These are phyloP conservation scores for Stephanodiscus minutulus DNA, from an alignment of 108 stramenopile species.

Conservation along the genomic window DNA sequence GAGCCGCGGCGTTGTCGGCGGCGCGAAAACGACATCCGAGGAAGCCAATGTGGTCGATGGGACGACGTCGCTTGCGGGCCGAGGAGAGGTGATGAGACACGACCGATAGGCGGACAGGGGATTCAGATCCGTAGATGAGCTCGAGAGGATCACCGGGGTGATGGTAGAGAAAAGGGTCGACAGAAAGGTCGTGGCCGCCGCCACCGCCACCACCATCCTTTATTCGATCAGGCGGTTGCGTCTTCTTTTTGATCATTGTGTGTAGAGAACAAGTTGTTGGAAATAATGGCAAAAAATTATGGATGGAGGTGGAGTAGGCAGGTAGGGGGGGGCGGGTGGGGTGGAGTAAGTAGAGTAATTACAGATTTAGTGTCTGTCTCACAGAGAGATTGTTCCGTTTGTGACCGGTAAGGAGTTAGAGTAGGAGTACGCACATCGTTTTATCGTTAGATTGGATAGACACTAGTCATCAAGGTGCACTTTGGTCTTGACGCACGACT, in stretches of 20 bases:
- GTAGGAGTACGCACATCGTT: too few species aligned
- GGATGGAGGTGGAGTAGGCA: too few species aligned
- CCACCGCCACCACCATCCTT: background rate
- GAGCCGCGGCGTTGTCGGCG: background rate
- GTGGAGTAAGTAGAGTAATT: too few species aligned
- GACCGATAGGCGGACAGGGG: constrained; percentile 13
- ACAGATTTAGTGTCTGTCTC: too few species aligned
- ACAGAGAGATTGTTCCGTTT: too few species aligned
- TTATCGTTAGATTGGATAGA: too few species aligned
- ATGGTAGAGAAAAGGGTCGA: background rate
- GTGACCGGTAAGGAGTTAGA: too few species aligned
- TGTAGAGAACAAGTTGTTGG: too few species aligned
- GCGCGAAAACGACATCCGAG: constrained; percentile 15
- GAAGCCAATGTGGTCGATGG: constrained; percentile 19
- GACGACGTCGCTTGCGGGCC: background rate
- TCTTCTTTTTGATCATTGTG: background rate
- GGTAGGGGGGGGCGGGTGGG: too few species aligned
- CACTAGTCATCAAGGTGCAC: too few species aligned
- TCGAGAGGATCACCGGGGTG: constrained; percentile 1
- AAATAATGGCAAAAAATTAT: too few species aligned
- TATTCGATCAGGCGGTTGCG: background rate
- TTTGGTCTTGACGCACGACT: too few species aligned
- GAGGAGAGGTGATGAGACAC: constrained; percentile 18
- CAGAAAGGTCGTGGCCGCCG: background rate
- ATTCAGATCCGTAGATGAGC: constrained; percentile 35